phyloP scores from a whole-genome alignment of 495 filamentous ascomycete species.

The Aspergillus campestris region DNA sequence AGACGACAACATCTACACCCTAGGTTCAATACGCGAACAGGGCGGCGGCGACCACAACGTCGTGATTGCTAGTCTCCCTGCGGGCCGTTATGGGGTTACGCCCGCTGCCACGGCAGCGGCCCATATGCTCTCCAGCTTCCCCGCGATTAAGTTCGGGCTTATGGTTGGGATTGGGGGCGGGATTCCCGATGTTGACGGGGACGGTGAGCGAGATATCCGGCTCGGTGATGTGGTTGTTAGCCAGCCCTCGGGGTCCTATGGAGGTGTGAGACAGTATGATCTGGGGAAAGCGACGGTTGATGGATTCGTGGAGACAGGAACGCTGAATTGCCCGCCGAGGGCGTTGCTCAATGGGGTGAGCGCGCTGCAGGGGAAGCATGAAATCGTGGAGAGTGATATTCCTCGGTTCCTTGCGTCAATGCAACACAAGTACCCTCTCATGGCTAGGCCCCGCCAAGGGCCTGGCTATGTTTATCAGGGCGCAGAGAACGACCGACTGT shows the following conservation, averaged over 20 bases:
- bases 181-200: too few species aligned
- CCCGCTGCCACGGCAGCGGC: constrained; percentile 22
- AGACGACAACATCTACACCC: constrained; percentile 23
- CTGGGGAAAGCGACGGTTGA: constrained; percentile 5
- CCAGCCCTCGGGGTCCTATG: constrained; percentile 1
- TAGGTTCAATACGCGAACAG: constrained; percentile 31
- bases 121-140: constrained; percentile 19
- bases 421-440: too few species aligned
- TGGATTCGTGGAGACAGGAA: constrained; percentile 17
- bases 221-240: constrained; percentile 20
- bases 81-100: constrained; percentile 21
- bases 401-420: too few species aligned
- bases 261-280: constrained; percentile 19
- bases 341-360: constrained; percentile 4
- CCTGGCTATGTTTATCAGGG: too few species aligned
- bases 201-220: constrained; percentile 13
- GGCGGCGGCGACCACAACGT: constrained; percentile 28
- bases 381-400: neutral
- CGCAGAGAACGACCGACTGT: too few species aligned
- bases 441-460: too few species aligned
- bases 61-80: constrained; percentile 28
- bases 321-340: constrained; percentile 15
- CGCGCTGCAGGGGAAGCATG: neutral
- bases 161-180: constrained; percentile 45
- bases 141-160: constrained; percentile 28